Base-by-base conservation (phyloP, 1,284 basidiomycete species). In the Ustilago crameri region DNA sequence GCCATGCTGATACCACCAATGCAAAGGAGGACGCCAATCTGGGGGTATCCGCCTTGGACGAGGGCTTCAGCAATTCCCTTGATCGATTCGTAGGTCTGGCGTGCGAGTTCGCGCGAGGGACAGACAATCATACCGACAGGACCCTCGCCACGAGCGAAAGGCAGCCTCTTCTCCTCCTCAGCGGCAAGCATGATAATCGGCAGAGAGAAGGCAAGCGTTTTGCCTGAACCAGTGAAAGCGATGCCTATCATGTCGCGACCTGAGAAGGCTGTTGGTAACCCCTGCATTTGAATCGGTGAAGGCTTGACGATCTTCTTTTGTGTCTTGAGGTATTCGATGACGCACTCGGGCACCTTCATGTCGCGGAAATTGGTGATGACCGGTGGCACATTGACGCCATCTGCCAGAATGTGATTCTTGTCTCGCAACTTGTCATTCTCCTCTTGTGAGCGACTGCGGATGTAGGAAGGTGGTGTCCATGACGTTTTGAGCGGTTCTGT, bases 1-100 rank as follows among this genome's bases (percentile, higher is more conserved):
- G 90, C 90, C 95, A 99, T 98, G 60, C 91, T 92, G 79, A 98
- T 98, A 3, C 96, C 96, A 44, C 96, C 96, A 65, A 98, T 98
- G 79, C 95, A 97, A 20, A 98, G 87, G 9, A 99, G 85, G 0
- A 91, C 90, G 26, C 79, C 78, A 42, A 78, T 85, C 76, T 90
- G 89, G 0, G 95, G 95, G 81, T 95, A 96, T 20, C 90, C 90
- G 7, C 89, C 90, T 74, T 89, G 90, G n/a, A 89, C 88, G 47
- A 98, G 86, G 12, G 91, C 90, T 17, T 86, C 86, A 22, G 92
- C 92, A 91, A 97, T 95, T 0, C 88, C 89, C 32, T 92, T 85
- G 49, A 97, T 88, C 58, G 95, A 95, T 84, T 98, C 96, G 83
- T 93, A 96, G 10, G 96, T 99, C 84, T 99, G 96, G 2, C 82